phyloP scores from a whole-genome alignment of 2,329 filamentous ascomycete genomes.

The Colletotrichum noveboracense region DNA sequence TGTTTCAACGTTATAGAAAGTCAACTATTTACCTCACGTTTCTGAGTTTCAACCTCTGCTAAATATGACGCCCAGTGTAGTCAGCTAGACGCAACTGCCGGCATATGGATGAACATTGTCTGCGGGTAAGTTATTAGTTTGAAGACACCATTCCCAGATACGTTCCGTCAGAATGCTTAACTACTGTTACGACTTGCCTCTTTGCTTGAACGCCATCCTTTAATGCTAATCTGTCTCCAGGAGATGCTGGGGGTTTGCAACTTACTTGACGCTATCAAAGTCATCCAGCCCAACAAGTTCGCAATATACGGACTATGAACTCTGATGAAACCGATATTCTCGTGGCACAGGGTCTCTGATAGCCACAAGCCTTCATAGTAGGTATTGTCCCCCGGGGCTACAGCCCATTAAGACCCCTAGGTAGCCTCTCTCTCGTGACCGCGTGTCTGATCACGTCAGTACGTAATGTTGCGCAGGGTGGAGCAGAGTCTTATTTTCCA shows the following conservation, averaged over 20 bases:
- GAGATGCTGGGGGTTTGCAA: fast-evolving
- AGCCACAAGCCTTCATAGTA: not conserved
- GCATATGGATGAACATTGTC: not conserved
- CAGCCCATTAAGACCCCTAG: too few species aligned
- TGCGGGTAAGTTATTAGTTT: not conserved
- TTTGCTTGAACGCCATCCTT: not conserved
- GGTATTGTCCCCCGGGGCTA: too few species aligned
- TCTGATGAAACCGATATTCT: not conserved
- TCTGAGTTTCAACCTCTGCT: not conserved
- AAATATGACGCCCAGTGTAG: not conserved
- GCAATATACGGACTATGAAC: not conserved
- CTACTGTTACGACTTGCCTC: not conserved
- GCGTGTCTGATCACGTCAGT: too few species aligned
- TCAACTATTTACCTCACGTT: not conserved
- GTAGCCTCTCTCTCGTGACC: too few species aligned
- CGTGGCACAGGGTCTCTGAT: not conserved
- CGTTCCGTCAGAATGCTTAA: not conserved
- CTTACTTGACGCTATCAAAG: not conserved
- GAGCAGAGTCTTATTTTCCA: not conserved
- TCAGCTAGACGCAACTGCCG: not conserved
- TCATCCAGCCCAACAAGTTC: not conserved
- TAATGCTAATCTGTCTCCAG: fast-evolving
- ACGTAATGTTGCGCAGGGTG: too few species aligned
- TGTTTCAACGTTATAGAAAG: not conserved
- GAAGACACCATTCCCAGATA: not conserved